Percentiles rank a stretch among this genome's conserved stretches.
phyloP scores from a whole-genome alignment of 257 asterid species.

The Jacaranda copaia region DNA sequence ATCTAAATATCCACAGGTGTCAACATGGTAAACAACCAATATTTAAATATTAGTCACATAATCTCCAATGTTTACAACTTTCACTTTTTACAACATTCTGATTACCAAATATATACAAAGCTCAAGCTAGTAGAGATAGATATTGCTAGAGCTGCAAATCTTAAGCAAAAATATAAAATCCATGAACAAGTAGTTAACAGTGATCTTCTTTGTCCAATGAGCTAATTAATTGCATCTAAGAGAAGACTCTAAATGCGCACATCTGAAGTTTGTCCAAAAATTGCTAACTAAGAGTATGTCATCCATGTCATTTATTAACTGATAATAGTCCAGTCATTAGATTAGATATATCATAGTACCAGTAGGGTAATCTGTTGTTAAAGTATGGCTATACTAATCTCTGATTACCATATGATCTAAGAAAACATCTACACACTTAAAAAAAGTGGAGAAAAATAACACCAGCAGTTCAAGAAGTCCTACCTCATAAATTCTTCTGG shows the following conservation, averaged over 20 bases:
- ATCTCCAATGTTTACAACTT: not conserved
- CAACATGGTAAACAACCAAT: too few species aligned
- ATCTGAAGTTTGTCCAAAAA: slow-evolving; percentile 10
- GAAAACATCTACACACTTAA: not conserved
- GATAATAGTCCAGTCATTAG: not conserved
- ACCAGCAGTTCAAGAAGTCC: slow-evolving; percentile 26
- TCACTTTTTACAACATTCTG: not conserved
- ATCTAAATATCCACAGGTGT: not conserved
- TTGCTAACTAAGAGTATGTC: not conserved
- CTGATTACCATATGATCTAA: not conserved
- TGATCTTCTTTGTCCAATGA: not conserved
- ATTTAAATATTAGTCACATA: too few species aligned
- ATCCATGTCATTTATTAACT: not conserved
- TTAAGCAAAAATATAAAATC: not conserved
- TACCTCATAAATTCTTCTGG: slow-evolving; percentile 89
- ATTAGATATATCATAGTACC: not conserved
- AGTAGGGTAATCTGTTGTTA: too few species aligned
- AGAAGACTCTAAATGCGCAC: not conserved
- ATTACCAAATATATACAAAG: not conserved
- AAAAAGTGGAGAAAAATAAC: slow-evolving; percentile 4
- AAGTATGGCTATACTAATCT: not conserved
- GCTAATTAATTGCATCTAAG: slow-evolving; percentile 11
- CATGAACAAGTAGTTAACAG: not conserved
- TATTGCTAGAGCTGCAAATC: not conserved
- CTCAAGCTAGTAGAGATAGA: not conserved